Conservation (phyloP, 768 basidiomycete genomes). For the Nidula microcarpa region DNA sequence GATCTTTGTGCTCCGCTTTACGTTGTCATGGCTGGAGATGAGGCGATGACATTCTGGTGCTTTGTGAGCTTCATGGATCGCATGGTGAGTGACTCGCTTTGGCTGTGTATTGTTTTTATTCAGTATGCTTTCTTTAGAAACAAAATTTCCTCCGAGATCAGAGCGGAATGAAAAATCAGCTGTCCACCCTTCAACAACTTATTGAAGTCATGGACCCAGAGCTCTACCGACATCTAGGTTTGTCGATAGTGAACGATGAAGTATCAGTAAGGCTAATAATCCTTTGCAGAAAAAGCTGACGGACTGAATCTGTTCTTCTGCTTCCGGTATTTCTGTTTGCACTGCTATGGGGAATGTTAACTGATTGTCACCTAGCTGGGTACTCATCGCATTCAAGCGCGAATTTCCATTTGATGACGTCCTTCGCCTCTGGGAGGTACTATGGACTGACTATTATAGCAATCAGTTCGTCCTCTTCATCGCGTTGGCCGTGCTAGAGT, state of each 20-base stretch:
- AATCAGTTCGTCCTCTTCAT: constrained; percentile 88
- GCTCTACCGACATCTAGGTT: constrained; percentile 86
- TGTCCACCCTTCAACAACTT: constrained; percentile 85
- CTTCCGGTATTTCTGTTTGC: constrained; percentile 62
- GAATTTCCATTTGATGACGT: constrained; percentile 95
- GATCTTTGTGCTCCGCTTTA: constrained; percentile 94
- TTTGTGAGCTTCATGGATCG: constrained; percentile 93
- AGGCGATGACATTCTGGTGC: constrained; percentile 94
- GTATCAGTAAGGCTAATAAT: constrained; percentile 6
- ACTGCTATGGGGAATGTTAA: too few relatives aligned
- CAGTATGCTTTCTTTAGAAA: constrained; percentile 48
- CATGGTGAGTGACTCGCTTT: constrained; percentile 59
- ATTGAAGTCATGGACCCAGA: constrained; percentile 95
- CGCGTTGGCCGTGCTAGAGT: constrained; percentile 91
- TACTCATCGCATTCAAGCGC: constrained; percentile 92
- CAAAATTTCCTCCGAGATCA: constrained; percentile 95
- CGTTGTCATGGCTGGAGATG: constrained; percentile 85
- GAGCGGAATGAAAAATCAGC: constrained; percentile 95
- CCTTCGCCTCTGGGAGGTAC: constrained; percentile 86
- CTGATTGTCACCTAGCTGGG: constrained; percentile 53
- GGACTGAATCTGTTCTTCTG: constrained; percentile 96
- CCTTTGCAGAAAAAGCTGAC: constrained; percentile 70
- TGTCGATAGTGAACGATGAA: background rate
- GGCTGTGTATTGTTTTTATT: background rate
- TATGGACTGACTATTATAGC: constrained; percentile 92